These are phyloP conservation scores for Mallotus japonicus DNA, from an alignment of 441 rosid genomes.

Conservation along the genomic window DNA sequence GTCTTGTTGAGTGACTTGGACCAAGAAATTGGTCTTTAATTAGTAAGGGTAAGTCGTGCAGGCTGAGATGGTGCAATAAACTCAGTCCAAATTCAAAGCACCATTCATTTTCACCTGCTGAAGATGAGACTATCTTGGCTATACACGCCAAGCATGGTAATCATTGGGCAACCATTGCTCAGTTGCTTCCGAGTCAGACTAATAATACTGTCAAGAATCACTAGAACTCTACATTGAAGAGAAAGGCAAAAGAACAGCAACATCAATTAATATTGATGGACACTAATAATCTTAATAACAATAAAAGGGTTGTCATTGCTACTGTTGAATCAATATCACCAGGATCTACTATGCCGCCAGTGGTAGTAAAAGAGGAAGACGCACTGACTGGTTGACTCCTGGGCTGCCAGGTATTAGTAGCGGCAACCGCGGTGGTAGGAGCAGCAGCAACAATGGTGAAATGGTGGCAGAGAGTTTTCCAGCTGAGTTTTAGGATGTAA, in stretches of 20 bases:
- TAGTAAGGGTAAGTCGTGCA: constrained; percentile 65
- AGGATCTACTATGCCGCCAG: constrained; percentile 11
- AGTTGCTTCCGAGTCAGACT: constrained; percentile 62
- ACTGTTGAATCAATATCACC: neutral
- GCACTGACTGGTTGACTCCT: constrained; percentile 59
- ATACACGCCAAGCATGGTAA: constrained; percentile 66
- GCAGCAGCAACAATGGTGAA: constrained; percentile 17
- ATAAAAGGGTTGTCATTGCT: neutral
- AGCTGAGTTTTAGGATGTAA: constrained; percentile 63
- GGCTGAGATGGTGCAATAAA: constrained; percentile 77
- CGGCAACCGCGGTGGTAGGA: constrained; percentile 17
- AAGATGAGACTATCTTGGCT: constrained; percentile 61
- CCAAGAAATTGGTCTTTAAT: constrained; percentile 67
- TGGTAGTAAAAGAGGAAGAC: constrained; percentile 37
- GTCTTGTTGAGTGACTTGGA: constrained; percentile 64
- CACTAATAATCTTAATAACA: neutral
- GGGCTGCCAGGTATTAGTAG: constrained; percentile 52
- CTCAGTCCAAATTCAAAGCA: constrained; percentile 64
- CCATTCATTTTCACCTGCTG: constrained; percentile 58
- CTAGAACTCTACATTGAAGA: constrained; percentile 69
- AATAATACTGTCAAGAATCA: constrained; percentile 76
- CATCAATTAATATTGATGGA: constrained; percentile 14
- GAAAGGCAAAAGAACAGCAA: constrained; percentile 39
- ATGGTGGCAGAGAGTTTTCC: constrained; percentile 35
- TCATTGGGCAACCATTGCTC: constrained; percentile 76